phyloP scores from a whole-genome alignment of 2,329 filamentous ascomycete genomes.

The Scortechinia acanthostroma region DNA sequence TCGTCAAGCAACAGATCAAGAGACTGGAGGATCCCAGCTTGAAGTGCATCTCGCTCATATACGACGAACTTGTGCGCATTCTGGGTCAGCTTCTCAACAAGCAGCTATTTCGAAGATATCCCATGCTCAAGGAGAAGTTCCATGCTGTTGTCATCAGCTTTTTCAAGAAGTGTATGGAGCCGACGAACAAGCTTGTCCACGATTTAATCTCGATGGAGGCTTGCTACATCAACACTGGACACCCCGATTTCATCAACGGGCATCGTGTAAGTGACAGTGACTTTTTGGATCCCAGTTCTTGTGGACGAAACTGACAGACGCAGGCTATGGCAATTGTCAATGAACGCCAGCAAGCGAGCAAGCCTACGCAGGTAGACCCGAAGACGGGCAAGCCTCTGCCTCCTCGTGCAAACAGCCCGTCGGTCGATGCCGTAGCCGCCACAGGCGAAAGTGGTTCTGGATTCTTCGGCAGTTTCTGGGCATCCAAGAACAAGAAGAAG shows the following conservation, averaged over 20 bases:
- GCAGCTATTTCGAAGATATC: conserved; percentile 84
- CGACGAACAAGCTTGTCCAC: conserved; percentile 90
- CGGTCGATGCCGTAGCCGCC: conserved; percentile 36
- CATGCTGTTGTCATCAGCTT: conserved; percentile 85
- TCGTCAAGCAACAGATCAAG: conserved; percentile 98
- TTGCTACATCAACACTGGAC: conserved; percentile 96
- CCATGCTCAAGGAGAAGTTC: conserved; percentile 92
- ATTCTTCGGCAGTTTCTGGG: conserved; percentile 98
- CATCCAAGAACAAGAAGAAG: conserved; percentile 99
- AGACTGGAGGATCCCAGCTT: conserved; percentile 89
- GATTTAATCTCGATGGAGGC: conserved; percentile 93
- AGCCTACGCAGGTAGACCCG: conserved; percentile 91
- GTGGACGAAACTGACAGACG: neutral
- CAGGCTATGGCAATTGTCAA: conserved; percentile 92
- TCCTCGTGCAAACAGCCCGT: conserved; percentile 70
- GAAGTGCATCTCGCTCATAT: conserved; percentile 95
- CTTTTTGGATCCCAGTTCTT: conserved; percentile 10
- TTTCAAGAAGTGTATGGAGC: conserved; percentile 98
- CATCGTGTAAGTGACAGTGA: conserved; percentile 56
- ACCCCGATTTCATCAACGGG: conserved; percentile 94
- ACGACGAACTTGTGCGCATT: conserved; percentile 94
- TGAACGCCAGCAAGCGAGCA: conserved; percentile 73
- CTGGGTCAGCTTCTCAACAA: conserved; percentile 83
- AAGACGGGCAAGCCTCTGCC: conserved; percentile 95
- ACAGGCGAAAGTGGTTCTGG: conserved; percentile 57